Percentiles rank a stretch among this genome's conserved stretches.
Evolutionary conservation across 2,329 filamentous ascomycete species (phyloP).

Genomic region (Talaromyces sp.): DNA sequence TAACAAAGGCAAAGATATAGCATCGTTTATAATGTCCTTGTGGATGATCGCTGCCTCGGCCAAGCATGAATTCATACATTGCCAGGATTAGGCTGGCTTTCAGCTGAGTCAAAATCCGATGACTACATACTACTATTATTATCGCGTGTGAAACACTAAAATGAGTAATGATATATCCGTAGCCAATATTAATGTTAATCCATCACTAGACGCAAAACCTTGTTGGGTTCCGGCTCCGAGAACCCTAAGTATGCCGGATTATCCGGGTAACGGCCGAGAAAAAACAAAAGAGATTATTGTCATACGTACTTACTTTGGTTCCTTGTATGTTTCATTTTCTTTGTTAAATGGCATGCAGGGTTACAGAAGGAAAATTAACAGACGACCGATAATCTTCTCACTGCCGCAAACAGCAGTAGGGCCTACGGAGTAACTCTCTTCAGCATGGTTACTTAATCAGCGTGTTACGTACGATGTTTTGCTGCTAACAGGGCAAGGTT

Average conservation of each 20-base stretch:
- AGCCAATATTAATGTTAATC: neutral
- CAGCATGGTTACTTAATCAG: neutral
- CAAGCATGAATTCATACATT: too few relatives aligned
- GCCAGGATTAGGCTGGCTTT: too few relatives aligned
- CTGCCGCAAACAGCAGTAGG: neutral
- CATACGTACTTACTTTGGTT: neutral
- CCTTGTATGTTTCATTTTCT: neutral
- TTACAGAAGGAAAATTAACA: neutral
- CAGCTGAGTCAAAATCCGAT: too few relatives aligned
- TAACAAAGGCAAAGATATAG: too few relatives aligned
- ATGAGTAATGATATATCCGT: too few relatives aligned
- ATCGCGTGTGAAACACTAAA: neutral
- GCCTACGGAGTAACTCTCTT: neutral
- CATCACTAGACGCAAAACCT: neutral
- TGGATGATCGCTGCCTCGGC: too few relatives aligned
- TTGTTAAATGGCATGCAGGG: too few relatives aligned
- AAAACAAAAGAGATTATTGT: neutral
- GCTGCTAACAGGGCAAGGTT: constrained; percentile 15
- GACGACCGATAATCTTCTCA: neutral
- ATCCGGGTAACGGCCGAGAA: neutral
- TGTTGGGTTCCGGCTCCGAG: neutral
- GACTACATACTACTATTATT: too few relatives aligned
- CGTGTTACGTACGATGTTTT: constrained; percentile 1
- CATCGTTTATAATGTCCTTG: too few relatives aligned
- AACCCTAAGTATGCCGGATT: neutral